Conservation (phyloP, 345 rosid species). For the Eucalyptus sideroxylon region DNA sequence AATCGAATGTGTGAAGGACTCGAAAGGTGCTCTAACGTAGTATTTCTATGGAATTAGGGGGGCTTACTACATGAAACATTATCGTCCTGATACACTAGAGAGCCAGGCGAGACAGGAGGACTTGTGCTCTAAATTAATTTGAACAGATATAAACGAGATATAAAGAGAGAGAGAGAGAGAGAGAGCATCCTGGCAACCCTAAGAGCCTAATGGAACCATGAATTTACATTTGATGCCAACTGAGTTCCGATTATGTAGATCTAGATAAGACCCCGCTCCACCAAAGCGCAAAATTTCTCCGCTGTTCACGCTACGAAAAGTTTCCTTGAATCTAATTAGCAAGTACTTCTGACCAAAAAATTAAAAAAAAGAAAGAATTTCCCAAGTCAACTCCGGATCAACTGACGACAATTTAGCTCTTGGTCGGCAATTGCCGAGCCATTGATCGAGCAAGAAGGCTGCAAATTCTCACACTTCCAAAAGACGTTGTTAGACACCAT, state of each 20-base stretch:
- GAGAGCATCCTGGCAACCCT: background rate
- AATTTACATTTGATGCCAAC: background rate
- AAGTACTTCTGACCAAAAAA: background rate
- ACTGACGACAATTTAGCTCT: constrained; percentile 69
- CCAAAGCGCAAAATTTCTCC: background rate
- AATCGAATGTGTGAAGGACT: background rate
- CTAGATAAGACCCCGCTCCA: background rate
- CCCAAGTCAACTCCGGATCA: constrained; percentile 86
- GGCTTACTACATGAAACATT: background rate
- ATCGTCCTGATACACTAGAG: background rate
- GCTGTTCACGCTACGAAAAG: background rate
- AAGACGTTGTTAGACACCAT: constrained; percentile 8
- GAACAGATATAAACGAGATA: background rate
- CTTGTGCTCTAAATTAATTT: background rate
- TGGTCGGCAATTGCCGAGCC: constrained; percentile 1
- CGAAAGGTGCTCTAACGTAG: background rate
- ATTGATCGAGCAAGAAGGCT: constrained; percentile 30
- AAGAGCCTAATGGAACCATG: background rate
- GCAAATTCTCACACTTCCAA: constrained; percentile 34
- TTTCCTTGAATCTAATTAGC: constrained; percentile 28
- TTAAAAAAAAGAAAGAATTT: constrained; percentile 22
- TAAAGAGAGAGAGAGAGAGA: background rate
- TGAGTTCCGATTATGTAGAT: background rate
- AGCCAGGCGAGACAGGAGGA: background rate
- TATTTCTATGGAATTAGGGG: background rate